phyloP scores from a whole-genome alignment of 2,329 filamentous ascomycete genomes.

The Arthrobotrys sinensis region DNA sequence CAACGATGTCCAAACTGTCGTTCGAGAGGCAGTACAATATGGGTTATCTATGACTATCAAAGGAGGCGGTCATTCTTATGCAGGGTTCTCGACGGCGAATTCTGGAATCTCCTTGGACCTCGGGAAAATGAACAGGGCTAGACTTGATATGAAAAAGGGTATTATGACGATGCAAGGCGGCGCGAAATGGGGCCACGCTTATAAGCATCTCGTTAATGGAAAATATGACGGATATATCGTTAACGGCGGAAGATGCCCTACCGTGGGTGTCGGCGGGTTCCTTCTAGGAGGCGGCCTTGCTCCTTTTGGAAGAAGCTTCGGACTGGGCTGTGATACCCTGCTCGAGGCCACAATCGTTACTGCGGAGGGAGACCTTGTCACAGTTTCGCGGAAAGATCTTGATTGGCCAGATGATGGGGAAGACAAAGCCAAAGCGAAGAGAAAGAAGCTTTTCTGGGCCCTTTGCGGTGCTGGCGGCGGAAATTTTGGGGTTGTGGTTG shows the following conservation, averaged over 20 bases:
- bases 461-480: slow-evolving; percentile 68
- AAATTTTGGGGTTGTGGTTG: slow-evolving; percentile 68
- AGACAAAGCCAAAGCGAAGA: slow-evolving; percentile 58
- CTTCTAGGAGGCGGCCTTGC: slow-evolving; percentile 67
- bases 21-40: slow-evolving; percentile 53
- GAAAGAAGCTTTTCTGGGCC: slow-evolving; percentile 67
- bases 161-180: slow-evolving; percentile 65
- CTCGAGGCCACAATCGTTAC: slow-evolving; percentile 67
- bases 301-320: slow-evolving; percentile 66
- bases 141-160: slow-evolving; percentile 60
- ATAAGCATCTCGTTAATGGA: slow-evolving; percentile 65
- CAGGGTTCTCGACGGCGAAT: slow-evolving; percentile 65
- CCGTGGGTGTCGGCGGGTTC: slow-evolving; percentile 68
- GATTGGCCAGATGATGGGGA: slow-evolving; percentile 44
- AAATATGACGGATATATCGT: slow-evolving; percentile 62
- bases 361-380: slow-evolving; percentile 62
- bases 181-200: slow-evolving; percentile 66
- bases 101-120: slow-evolving; percentile 66
- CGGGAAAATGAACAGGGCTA: slow-evolving; percentile 64
- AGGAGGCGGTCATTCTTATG: slow-evolving; percentile 66
- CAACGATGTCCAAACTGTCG: slow-evolving; percentile 60
- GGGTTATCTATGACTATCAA: slow-evolving; percentile 64
- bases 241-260: slow-evolving; percentile 66
- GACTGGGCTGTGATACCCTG: slow-evolving; percentile 67
- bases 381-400: slow-evolving; percentile 49